A percentile compares a stretch with the other conserved stretches of the same genome.
phyloP scores from a whole-genome alignment of 2,329 filamentous ascomycete species.

The Pseudocercospora vitis region DNA sequence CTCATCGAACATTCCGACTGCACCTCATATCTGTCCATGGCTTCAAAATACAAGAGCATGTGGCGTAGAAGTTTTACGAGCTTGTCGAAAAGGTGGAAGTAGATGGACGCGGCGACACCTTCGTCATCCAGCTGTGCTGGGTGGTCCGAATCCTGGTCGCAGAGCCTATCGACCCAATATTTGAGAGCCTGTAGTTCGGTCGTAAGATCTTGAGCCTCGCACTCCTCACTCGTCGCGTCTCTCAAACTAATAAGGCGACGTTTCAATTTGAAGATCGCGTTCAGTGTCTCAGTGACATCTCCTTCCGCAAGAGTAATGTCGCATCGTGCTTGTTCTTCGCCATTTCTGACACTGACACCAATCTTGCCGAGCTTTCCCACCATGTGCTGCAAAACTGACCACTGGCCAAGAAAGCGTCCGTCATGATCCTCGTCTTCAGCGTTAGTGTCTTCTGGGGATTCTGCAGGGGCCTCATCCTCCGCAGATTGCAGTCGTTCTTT shows the following conservation, averaged over 20 bases:
- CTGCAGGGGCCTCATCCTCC: neutral
- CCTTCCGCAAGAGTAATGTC: neutral
- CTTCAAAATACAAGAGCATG: constrained; percentile 23
- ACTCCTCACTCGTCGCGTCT: neutral
- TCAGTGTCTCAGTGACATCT: constrained; percentile 1
- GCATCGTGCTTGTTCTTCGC: neutral
- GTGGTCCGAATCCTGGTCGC: constrained; percentile 14
- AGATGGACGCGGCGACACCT: constrained; percentile 29
- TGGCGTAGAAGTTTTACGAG: constrained; percentile 27
- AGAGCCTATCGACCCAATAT: constrained; percentile 14
- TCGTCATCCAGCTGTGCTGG: constrained; percentile 14
- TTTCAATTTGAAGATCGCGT: neutral
- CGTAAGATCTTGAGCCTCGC: constrained; percentile 13
- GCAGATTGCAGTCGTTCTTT: neutral
- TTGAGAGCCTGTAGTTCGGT: constrained; percentile 13
- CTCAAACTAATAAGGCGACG: neutral
- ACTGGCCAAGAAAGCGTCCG: neutral
- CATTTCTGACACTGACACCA: neutral
- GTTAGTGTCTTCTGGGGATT: neutral
- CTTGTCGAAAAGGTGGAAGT: constrained; percentile 31
- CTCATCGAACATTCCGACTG: constrained; percentile 9
- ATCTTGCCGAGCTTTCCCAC: neutral
- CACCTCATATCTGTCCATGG: constrained; percentile 16
- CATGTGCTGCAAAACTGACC: neutral
- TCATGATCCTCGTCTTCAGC: neutral